Percentiles rank a stretch among this genome's conserved stretches.
These are phyloP conservation scores for Arthrinium phaeospermum DNA, from an alignment of 2,329 filamentous ascomycete genomes.

Conservation along the genomic window DNA sequence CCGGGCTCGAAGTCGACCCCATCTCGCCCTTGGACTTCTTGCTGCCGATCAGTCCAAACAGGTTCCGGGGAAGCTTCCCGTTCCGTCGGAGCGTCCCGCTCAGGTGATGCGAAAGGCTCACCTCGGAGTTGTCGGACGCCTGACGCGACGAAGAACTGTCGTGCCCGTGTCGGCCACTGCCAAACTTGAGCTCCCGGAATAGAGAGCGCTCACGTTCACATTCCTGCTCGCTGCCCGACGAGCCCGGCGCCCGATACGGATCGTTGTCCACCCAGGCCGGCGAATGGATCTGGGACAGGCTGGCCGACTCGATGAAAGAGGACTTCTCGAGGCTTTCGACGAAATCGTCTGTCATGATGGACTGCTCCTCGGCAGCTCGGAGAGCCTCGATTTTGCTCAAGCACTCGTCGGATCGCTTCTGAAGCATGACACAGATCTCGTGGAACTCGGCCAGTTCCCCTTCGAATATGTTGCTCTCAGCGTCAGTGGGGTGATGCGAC, in stretches of 20 bases:
- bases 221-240: slow-evolving; percentile 57
- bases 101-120: slow-evolving; percentile 30
- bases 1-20: slow-evolving; percentile 21
- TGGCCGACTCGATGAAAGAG: slow-evolving; percentile 44
- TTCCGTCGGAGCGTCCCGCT: slow-evolving; percentile 44
- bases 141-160: slow-evolving; percentile 35
- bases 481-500: slow-evolving; percentile 43
- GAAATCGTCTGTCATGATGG: slow-evolving; percentile 43
- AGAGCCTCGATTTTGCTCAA: slow-evolving; percentile 54
- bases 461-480: slow-evolving; percentile 47
- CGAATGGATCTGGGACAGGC: slow-evolving; percentile 43
- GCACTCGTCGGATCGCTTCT: slow-evolving; percentile 57
- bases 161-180: slow-evolving; percentile 24
- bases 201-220: slow-evolving; percentile 27
- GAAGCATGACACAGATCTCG: slow-evolving; percentile 54
- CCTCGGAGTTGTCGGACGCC: slow-evolving; percentile 39
- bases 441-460: slow-evolving; percentile 62
- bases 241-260: slow-evolving; percentile 49
- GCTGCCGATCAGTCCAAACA: slow-evolving; percentile 49
- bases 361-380: slow-evolving; percentile 46
- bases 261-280: slow-evolving; percentile 43
- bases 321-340: slow-evolving; percentile 56
- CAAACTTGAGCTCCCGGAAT: slow-evolving; percentile 30
- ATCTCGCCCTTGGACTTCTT: slow-evolving; percentile 35
- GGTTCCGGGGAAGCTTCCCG: slow-evolving; percentile 47